Percentiles rank a stretch among this genome's conserved stretches.
Evolutionary conservation across 345 rosid species (phyloP).

Genomic region (Eucalyptus virginea): DNA sequence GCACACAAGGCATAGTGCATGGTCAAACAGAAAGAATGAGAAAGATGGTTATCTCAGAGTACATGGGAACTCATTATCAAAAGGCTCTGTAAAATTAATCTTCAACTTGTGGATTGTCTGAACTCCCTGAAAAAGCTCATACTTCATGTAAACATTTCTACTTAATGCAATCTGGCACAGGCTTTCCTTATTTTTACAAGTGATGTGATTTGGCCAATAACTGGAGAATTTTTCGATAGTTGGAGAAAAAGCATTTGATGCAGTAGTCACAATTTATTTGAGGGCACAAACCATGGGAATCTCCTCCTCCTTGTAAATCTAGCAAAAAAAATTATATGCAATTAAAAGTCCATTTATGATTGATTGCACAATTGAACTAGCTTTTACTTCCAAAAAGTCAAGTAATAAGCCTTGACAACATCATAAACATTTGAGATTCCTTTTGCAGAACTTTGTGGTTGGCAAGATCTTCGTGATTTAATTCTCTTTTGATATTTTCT

Average conservation of each 20-base stretch:
- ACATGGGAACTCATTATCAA: not conserved
- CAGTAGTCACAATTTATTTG: not conserved
- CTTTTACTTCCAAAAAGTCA: not conserved
- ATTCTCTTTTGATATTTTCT: not conserved
- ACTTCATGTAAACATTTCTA: not conserved
- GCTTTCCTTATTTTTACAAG: not conserved
- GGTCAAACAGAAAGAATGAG: not conserved
- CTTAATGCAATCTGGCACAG: not conserved
- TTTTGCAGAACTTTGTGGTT: not conserved
- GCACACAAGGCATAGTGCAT: not conserved
- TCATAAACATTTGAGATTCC: not conserved
- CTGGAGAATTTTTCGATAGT: not conserved
- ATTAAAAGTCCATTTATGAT: not conserved
- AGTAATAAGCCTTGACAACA: not conserved
- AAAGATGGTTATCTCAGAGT: not conserved
- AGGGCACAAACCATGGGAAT: not conserved
- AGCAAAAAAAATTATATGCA: not conserved
- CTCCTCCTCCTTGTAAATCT: not conserved
- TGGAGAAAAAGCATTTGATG: not conserved
- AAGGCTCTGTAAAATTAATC: not conserved
- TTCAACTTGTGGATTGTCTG: not conserved
- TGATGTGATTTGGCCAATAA: not conserved
- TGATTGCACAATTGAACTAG: not conserved
- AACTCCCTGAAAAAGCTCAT: not conserved
- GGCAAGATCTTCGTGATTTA: not conserved